A percentile compares a stretch with the other conserved stretches of the same genome.
These are phyloP conservation scores for Hygrophoropsis aurantiaca DNA, from an alignment of 768 basidiomycete species.

Conservation along the genomic window DNA sequence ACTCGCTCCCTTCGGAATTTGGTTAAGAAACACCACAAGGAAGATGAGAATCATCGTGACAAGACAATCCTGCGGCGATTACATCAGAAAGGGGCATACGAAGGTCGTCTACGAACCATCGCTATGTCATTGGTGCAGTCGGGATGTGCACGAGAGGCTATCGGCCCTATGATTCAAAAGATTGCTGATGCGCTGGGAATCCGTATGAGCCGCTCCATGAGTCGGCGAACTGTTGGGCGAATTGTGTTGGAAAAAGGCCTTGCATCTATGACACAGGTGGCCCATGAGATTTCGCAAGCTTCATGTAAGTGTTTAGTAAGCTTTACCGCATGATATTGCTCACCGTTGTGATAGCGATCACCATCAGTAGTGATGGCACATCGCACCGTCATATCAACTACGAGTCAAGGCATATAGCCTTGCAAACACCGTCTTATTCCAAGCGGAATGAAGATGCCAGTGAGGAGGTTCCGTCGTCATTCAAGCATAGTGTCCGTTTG, in stretches of 20 bases:
- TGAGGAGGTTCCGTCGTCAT: not conserved
- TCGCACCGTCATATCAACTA: constrained; percentile 17
- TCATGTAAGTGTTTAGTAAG: not conserved
- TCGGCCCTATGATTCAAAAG: too few relatives aligned
- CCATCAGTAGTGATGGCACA: constrained; percentile 21
- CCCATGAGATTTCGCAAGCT: constrained; percentile 7
- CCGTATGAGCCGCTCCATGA: too few relatives aligned
- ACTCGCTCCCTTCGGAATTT: too few relatives aligned
- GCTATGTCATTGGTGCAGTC: too few relatives aligned
- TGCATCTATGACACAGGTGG: constrained; percentile 10
- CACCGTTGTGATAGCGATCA: constrained; percentile 7
- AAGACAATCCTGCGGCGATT: too few relatives aligned
- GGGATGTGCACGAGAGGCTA: too few relatives aligned
- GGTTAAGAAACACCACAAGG: too few relatives aligned
- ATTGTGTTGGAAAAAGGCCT: constrained; percentile 8
- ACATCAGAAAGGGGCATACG: too few relatives aligned
- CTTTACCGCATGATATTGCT: not conserved
- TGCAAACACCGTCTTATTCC: not conserved
- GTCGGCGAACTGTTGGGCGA: constrained; percentile 8
- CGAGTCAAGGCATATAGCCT: constrained; percentile 8
- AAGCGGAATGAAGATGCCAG: not conserved
- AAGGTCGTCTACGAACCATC: too few relatives aligned
- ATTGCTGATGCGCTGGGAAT: too few relatives aligned
- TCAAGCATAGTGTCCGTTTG: not conserved
- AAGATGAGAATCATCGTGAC: too few relatives aligned